These are phyloP conservation scores for Begonia fuchsioides DNA, from an alignment of 306 rosid species.

Conservation along the genomic window DNA sequence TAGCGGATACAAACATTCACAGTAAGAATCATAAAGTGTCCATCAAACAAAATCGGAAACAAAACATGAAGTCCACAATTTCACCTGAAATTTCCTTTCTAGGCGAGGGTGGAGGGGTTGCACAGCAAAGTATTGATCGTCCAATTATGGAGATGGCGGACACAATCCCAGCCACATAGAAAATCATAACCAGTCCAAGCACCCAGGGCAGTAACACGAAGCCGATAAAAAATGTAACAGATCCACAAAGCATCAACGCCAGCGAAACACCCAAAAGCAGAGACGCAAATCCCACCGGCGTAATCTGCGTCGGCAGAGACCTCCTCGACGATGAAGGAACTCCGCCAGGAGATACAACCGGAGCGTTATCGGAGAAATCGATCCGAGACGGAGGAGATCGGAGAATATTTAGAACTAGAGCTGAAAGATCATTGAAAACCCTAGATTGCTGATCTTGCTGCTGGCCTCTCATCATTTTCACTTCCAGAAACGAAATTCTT, in stretches of 20 bases:
- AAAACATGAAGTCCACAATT: no score
- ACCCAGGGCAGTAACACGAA: slow-evolving; percentile 92
- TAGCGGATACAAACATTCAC: no score
- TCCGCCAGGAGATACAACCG: slow-evolving; percentile 2
- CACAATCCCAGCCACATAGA: slow-evolving; percentile 59
- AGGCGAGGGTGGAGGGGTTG: slow-evolving; percentile 20
- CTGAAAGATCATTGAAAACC: slow-evolving; percentile 49
- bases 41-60: no score
- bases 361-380: slow-evolving; percentile 1
- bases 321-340: not conserved
- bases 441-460: slow-evolving; percentile 43
- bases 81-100: no score
- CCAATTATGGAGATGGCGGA: slow-evolving; percentile 51
- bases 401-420: slow-evolving; percentile 57
- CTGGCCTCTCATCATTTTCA: slow-evolving; percentile 28
- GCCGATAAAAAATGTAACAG: slow-evolving; percentile 79
- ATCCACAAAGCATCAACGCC: slow-evolving; percentile 87
- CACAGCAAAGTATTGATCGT: slow-evolving; percentile 52
- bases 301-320: slow-evolving; percentile 2
- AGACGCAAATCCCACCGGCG: slow-evolving; percentile 51
- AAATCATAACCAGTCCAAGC: slow-evolving; percentile 53
- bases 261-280: slow-evolving; percentile 67
- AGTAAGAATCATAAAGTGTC: no score
- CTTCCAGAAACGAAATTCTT: no score
- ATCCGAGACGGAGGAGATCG: slow-evolving; percentile 50